These are phyloP conservation scores for Polytolypa hystricis DNA, from an alignment of 2,329 filamentous ascomycete genomes.

Conservation along the genomic window DNA sequence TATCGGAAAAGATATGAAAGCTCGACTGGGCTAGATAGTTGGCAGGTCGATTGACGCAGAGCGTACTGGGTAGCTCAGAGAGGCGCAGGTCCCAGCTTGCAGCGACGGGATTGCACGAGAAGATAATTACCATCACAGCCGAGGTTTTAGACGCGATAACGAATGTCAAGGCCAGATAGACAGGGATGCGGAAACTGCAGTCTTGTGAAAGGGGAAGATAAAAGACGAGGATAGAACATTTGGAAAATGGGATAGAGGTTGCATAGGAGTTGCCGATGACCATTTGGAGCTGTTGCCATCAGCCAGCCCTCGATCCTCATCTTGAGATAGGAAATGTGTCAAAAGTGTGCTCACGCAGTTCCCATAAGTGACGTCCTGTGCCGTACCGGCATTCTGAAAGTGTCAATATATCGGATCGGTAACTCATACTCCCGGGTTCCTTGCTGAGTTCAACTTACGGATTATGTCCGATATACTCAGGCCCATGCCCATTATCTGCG, in stretches of 20 bases:
- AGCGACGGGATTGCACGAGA: not conserved
- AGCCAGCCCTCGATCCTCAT: not conserved
- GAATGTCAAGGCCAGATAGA: not conserved
- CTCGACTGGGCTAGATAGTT: slow-evolving; percentile 1
- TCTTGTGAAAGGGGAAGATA: slow-evolving; percentile 1
- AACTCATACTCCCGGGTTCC: not conserved
- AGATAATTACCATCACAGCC: not conserved
- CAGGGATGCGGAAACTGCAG: not conserved
- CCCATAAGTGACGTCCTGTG: not conserved
- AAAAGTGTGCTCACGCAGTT: not conserved
- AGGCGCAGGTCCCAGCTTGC: not conserved
- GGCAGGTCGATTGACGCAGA: not conserved
- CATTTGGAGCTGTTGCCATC: not conserved
- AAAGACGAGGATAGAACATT: slow-evolving; percentile 1
- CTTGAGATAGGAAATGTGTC: not conserved
- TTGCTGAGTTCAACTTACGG: not conserved
- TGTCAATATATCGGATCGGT: too few species aligned
- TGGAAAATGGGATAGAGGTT: not conserved
- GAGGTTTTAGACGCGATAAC: not conserved
- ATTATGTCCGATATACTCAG: slow-evolving; percentile 1
- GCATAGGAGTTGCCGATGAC: not conserved
- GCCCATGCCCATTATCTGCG: not conserved
- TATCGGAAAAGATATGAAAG: slow-evolving; percentile 13
- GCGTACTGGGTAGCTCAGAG: not conserved
- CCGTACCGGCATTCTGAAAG: not conserved